Evolutionary conservation across 495 filamentous ascomycete genomes (phyloP), one percentile per base, ranked within the genome.

Genomic region (Talaromyces wortmannii): DNA sequence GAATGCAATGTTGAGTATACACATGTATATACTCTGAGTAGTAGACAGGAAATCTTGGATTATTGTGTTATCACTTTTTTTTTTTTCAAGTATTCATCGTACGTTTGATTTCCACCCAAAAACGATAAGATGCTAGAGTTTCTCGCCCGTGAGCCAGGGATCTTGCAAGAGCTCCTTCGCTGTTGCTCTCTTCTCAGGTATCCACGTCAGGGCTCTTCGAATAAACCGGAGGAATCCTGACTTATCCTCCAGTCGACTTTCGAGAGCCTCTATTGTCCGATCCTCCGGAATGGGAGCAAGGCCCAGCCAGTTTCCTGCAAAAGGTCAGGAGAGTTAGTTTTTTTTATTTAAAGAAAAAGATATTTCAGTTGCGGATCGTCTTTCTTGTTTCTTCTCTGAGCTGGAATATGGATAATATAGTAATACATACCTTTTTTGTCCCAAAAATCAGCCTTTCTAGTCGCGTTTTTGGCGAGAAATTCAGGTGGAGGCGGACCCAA

Each of bases 101-200:
- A n/a, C n/a, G n/a, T n/a, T n/a, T n/a, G n/a, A n/a, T n/a, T n/a
- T n/a, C n/a, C n/a, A n/a, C n/a, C n/a, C n/a, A n/a, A n/a, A n/a
- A n/a, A n/a, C n/a, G n/a, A n/a, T n/a, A n/a, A 45, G 32, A 56
- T 56, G 7, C 49, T 52, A 57, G 11, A 15, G 36, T 29, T 57
- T 44, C 40, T 52, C 49, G 30, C 55, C 55, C n/a, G 30, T 59
- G 16, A 68, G 50, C 64, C 66, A 68, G 56, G 66, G 71, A 52
- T 74, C 63, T 31, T 69, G 36, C n/a, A 69, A 55, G 36, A 73
- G 63, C 49, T 73, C 70, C 52, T 57, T 66, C 15, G 71, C 72
- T 11, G 69, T 71, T 29, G 61, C 55, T 59, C 69, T 64, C n/a
- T 70, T 47, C 43, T 68, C 67, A 18, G 71, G 71, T 18, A 61